Evolutionary conservation across 352 stramenopile genomes (phyloP).

Genomic region (Thalassiosira exigua): DNA sequence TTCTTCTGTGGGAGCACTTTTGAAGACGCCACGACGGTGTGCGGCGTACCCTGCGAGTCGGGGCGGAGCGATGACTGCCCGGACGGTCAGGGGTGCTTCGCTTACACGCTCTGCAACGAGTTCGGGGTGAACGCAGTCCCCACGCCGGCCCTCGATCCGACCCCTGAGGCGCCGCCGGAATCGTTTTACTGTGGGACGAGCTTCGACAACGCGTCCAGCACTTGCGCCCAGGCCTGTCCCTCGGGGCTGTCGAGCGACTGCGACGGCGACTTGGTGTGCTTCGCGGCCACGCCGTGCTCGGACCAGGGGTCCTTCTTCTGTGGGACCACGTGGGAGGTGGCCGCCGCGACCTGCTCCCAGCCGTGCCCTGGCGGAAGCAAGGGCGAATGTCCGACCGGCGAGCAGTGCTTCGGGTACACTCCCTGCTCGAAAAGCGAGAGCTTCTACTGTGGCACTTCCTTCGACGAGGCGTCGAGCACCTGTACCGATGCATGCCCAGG

Average conservation of each 20-base stretch:
- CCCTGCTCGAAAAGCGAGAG: constrained; percentile 58
- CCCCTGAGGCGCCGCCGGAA: constrained; percentile 44
- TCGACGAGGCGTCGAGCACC: constrained; percentile 57
- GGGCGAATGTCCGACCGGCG: constrained; percentile 26
- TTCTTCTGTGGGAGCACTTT: constrained; percentile 63
- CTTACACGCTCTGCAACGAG: constrained; percentile 65
- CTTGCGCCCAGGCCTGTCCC: constrained; percentile 39
- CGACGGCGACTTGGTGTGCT: constrained; percentile 9
- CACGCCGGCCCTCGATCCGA: constrained; percentile 51
- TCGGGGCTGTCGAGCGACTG: constrained; percentile 40
- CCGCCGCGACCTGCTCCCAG: constrained; percentile 40
- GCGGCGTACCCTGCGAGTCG: constrained; percentile 43
- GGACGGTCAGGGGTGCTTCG: constrained; percentile 58
- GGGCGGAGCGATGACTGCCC: constrained; percentile 51
- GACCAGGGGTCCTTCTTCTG: constrained; percentile 62
- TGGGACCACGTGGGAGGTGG: constrained; percentile 54
- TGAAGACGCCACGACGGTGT: constrained; percentile 50
- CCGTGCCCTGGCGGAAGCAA: constrained; percentile 45
- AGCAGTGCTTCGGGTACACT: constrained; percentile 58
- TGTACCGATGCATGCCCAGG: constrained; percentile 52
- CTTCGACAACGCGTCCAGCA: constrained; percentile 52
- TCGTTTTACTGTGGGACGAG: constrained; percentile 55
- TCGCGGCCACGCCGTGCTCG: constrained; percentile 24
- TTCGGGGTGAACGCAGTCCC: constrained; percentile 45
- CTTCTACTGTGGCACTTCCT: constrained; percentile 60